Percentiles rank a stretch among this genome's conserved stretches.
phyloP scores from a whole-genome alignment of 768 basidiomycete species.

The Leccinum ochraceum region DNA sequence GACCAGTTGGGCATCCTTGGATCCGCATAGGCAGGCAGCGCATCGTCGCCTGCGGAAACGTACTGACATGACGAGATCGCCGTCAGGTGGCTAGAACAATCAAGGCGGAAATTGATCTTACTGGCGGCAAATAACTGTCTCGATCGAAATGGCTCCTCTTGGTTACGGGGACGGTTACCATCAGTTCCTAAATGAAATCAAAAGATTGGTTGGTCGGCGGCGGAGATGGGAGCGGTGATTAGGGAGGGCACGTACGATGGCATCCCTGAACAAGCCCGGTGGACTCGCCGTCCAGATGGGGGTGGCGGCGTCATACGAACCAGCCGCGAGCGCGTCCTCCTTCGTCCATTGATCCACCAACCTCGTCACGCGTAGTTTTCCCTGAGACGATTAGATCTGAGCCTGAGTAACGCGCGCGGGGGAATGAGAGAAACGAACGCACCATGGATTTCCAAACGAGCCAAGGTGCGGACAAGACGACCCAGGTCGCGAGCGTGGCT shows the following conservation, averaged over 20 bases:
- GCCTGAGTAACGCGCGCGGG: not conserved
- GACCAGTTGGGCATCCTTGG: constrained; percentile 29
- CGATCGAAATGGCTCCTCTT: constrained; percentile 40
- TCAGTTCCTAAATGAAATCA: constrained; percentile 35
- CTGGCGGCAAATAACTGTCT: constrained; percentile 45
- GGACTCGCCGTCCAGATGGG: constrained; percentile 45
- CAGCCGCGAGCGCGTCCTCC: constrained; percentile 36
- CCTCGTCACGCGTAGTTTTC: constrained; percentile 39
- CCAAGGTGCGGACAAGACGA: constrained; percentile 44
- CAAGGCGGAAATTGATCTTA: constrained; percentile 18
- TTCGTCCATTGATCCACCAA: constrained; percentile 43
- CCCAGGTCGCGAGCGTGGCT: constrained; percentile 38
- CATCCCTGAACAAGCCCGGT: constrained; percentile 40
- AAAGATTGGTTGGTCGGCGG: not conserved
- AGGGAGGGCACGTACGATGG: constrained; percentile 32
- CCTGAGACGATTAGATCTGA: constrained; percentile 31
- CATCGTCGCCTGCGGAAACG: constrained; percentile 41
- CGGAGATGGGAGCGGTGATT: not conserved
- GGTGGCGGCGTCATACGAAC: constrained; percentile 21
- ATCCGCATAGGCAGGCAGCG: constrained; percentile 33
- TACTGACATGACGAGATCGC: constrained; percentile 30
- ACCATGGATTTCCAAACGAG: constrained; percentile 48
- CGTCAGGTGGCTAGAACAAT: not conserved
- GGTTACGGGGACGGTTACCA: constrained; percentile 38
- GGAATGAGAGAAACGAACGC: not conserved